Evolutionary conservation across 306 rosid species (phyloP), one percentile per base, ranked within the genome.

Genomic region (Abrus precatorius): DNA sequence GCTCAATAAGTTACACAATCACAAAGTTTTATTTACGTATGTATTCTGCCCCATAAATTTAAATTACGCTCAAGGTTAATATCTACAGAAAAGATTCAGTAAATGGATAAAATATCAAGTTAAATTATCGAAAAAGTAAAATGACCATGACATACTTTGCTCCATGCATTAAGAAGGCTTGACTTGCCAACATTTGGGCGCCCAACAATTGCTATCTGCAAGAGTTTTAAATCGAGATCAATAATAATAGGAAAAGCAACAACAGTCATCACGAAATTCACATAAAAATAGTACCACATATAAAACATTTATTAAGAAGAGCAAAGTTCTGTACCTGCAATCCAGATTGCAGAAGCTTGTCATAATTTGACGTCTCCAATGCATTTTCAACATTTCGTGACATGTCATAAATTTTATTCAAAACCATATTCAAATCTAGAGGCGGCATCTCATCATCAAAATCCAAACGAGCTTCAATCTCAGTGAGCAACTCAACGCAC

Each of bases 101-200:
- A 60, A 76, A 55, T 10, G 61, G 76, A 78, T 32, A 70, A 64
- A 69, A 48, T 41, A 72, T 41, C 20, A 75, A 59, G 65, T 33
- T 32, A 66, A 73, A 62, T 74, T 43, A 27, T 60, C 32, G 59
- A 66, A 70, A 27, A 56, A 68, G 74, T 55, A 47, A 75, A 71
- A 70, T 61, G 82, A 69, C 36, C 34, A 52, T 7, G 50, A 83
- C 97, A 80, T 90, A 95, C 99, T 91, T 89, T 93, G 94, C 98
- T 90, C 99, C 99, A 95, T 78, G 98, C 97, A 93, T 95, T 95
- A 79, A 95, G 99, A 81, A 95, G 95, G 88, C 99, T 93, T 27
- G 99, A 95, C 86, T 95, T 95, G 84, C 98, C 99, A 43, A 95
- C 97, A 81, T 95, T 95, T 69, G 99, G 99, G 27, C 98, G 96